Evolutionary conservation across 495 filamentous ascomycete genomes (phyloP).

Genomic region (Hypoxylon cercidicola): DNA sequence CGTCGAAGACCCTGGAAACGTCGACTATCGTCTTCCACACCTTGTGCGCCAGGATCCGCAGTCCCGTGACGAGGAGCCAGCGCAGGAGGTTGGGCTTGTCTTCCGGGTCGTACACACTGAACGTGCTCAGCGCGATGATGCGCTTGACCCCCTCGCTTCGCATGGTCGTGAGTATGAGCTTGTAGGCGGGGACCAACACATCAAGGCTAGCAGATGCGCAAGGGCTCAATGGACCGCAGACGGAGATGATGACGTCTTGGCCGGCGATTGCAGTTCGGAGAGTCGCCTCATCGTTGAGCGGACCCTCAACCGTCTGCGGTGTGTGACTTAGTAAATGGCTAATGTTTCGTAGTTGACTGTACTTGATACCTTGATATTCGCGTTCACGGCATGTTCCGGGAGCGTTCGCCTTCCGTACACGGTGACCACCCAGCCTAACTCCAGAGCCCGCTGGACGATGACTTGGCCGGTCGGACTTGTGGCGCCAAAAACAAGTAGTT

Average conservation of each 20-base stretch:
- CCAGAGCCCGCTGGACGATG: constrained; percentile 1
- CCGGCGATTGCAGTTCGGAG: background rate
- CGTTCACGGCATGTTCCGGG: constrained; percentile 3
- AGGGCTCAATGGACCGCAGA: background rate
- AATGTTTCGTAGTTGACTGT: background rate
- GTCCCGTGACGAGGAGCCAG: background rate
- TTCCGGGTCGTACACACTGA: background rate
- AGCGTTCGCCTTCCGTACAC: constrained; percentile 2
- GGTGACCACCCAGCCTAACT: constrained; percentile 5
- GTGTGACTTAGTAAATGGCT: background rate
- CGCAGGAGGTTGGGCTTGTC: background rate
- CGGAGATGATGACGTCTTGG: constrained; percentile 7
- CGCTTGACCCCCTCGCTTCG: constrained; percentile 1
- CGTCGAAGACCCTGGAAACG: background rate
- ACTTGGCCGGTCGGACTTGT: constrained; percentile 4
- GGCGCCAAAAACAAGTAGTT: constrained; percentile 7
- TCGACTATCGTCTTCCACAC: constrained; percentile 27
- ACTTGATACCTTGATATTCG: constrained; percentile 1
- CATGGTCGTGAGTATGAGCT: background rate
- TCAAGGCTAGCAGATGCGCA: background rate
- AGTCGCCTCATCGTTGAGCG: background rate
- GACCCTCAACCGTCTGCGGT: background rate
- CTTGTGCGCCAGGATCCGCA: constrained; percentile 5
- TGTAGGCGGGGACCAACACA: constrained; percentile 3
- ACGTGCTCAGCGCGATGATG: constrained; percentile 5